Base-by-base conservation (phyloP, 805 yeast genomes). In the Jamesozyma rosinii region DNA sequence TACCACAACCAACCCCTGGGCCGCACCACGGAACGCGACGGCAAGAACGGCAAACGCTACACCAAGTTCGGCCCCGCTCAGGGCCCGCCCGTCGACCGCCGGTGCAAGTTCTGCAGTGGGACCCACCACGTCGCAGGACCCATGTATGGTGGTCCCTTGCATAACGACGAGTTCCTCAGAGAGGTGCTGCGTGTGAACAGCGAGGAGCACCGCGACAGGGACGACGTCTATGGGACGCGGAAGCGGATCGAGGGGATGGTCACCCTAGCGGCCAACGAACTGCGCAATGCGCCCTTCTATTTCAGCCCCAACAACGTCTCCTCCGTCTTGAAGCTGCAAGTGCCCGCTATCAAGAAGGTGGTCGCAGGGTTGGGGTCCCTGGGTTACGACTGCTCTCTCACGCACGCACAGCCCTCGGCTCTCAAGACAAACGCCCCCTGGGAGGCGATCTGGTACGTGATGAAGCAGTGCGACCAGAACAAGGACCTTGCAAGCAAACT, bases 161-260 rank as follows among this genome's bases (percentile, higher is more conserved):
- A 90, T 56, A 74, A 82, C 56, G 58, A 61, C 21, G 76, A 72
- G 17, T 92, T 90, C 54, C 69, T 90, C 35, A 69, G 76, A 22
- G 75, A 69, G 50, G 71, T 89, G 37, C 69, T 86, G 43, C 68
- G 71, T n/a, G 64, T 78, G 49, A 74, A 79, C 55, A 56, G 62
- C 21, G 65, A 57, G 2, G 62, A 62, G 8, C 71, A 78, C 19
- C 10, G 29, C 11, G 29, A 24, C 11, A 37, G 29, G 6, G 70
- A 70, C 22, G 74, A 70, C 4, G 69, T 74, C 0, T 92, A 86
- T 61, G 83, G 82, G 38, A 92, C 99, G 0, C 70, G 75, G 20
- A 81, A 83, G 45, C 73, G 99, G 58, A 85, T 92, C 36, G 79
- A 79, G 59, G 97, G 97, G 13, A 92, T 92, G 97, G 67, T 88